Conservation (phyloP, 768 basidiomycete species). For the Boletus pseudo-olivaceus region DNA sequence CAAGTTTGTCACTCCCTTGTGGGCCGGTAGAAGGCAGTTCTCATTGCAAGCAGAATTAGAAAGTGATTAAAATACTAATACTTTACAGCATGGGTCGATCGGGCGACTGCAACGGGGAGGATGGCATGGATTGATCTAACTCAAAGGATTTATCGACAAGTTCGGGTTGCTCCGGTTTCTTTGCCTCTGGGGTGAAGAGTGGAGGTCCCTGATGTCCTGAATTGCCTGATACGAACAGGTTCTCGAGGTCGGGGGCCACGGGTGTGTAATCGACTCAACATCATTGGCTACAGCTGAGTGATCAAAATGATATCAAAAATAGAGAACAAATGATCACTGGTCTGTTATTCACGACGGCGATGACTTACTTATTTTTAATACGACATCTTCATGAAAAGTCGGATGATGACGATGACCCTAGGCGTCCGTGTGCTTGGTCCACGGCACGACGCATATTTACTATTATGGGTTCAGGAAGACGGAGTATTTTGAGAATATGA, state of each 20-base stretch:
- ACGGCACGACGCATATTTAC: conserved; percentile 61
- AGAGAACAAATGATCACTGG: conserved; percentile 7
- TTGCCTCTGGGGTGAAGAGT: not conserved
- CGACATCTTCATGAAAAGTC: not conserved
- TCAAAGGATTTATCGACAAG: not conserved
- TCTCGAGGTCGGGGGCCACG: not conserved
- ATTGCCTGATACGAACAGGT: not conserved
- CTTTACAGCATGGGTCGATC: not conserved
- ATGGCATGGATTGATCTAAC: not conserved
- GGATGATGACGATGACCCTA: conserved; percentile 14
- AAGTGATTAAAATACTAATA: not conserved
- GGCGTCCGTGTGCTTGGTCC: conserved; percentile 47
- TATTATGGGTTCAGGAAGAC: conserved; percentile 41
- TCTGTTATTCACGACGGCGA: conserved; percentile 10
- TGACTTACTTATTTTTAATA: not conserved
- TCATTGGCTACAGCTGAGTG: conserved; percentile 3
- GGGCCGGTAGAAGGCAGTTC: not conserved
- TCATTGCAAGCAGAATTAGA: not conserved
- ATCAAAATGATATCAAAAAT: conserved; percentile 1
- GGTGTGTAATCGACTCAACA: conserved; percentile 2
- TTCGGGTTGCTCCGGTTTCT: not conserved
- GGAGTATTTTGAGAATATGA: conserved; percentile 43
- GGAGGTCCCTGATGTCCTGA: not conserved
- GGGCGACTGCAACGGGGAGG: not conserved
- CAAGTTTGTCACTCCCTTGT: not conserved